A percentile compares a stretch with the other conserved stretches of the same genome.
Conservation (phyloP, 2,329 filamentous ascomycete species). For the Fusarium brevicatenulatum region DNA sequence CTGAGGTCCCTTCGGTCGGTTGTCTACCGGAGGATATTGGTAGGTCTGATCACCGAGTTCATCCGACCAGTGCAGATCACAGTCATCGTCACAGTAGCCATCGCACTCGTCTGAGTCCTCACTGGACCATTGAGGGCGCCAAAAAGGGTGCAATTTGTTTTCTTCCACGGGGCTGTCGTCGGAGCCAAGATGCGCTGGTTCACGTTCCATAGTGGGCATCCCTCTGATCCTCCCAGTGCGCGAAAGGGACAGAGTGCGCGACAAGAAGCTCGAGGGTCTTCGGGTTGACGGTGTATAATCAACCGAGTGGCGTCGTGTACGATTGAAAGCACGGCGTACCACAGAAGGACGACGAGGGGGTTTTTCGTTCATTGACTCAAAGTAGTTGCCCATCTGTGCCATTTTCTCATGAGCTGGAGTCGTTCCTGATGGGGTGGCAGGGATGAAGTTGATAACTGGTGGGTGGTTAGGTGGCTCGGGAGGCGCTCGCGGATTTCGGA, state of each 20-base stretch:
- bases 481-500: slow-evolving; percentile 70
- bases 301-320: slow-evolving; percentile 57
- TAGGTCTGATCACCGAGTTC: slow-evolving; percentile 54
- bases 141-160: slow-evolving; percentile 68
- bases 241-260: slow-evolving; percentile 65
- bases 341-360: slow-evolving; percentile 61
- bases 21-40: slow-evolving; percentile 60
- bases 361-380: slow-evolving; percentile 58
- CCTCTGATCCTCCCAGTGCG: slow-evolving; percentile 47
- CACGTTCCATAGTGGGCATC: slow-evolving; percentile 44
- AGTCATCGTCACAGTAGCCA: slow-evolving; percentile 46
- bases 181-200: slow-evolving; percentile 53
- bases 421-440: slow-evolving; percentile 69
- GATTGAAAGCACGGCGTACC: slow-evolving; percentile 64
- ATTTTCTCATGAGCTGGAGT: slow-evolving; percentile 66
- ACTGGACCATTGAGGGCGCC: slow-evolving; percentile 64
- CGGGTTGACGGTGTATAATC: slow-evolving; percentile 55
- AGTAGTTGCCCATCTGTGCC: slow-evolving; percentile 64
- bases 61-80: slow-evolving; percentile 41
- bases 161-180: slow-evolving; percentile 62
- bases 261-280: slow-evolving; percentile 57
- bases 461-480: slow-evolving; percentile 60
- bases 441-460: slow-evolving; percentile 66
- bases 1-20: slow-evolving; percentile 57
- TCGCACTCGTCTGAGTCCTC: slow-evolving; percentile 44